phyloP scores from a whole-genome alignment of 2,329 filamentous ascomycete species.

The Periconia sp. region DNA sequence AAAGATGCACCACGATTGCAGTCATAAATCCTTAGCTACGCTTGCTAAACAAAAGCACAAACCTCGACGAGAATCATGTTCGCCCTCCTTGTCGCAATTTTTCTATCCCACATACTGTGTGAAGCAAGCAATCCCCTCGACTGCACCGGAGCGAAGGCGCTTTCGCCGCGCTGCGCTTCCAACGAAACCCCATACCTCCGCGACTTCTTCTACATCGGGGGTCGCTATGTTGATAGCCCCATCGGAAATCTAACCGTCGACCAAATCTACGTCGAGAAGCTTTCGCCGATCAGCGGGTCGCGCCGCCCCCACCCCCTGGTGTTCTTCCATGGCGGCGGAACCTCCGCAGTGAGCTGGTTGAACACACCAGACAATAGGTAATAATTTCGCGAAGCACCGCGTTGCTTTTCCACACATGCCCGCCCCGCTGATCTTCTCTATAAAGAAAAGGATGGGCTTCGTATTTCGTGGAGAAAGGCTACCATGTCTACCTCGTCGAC shows the following conservation, averaged over 20 bases:
- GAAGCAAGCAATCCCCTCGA: conserved; percentile 1
- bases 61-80: too few species aligned
- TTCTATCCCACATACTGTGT: too few species aligned
- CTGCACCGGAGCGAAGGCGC: conserved; percentile 17
- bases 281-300: conserved; percentile 13
- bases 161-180: conserved; percentile 20
- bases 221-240: conserved; percentile 23
- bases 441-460: conserved; percentile 19
- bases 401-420: not conserved
- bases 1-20: too few species aligned
- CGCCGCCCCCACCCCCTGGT: conserved; percentile 22
- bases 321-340: conserved; percentile 24
- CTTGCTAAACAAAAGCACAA: too few species aligned
- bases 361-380: conserved; percentile 7
- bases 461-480: conserved; percentile 20
- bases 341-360: conserved; percentile 19
- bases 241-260: conserved; percentile 20
- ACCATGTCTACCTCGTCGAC: conserved; percentile 24
- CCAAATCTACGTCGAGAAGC: conserved; percentile 25
- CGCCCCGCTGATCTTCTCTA: not conserved
- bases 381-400: not conserved
- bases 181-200: conserved; percentile 22
- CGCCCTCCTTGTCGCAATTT: too few species aligned
- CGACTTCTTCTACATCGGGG: conserved; percentile 29
- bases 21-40: too few species aligned